phyloP scores from a whole-genome alignment of 768 basidiomycete genomes.

The Gelatoporia subvermispora region DNA sequence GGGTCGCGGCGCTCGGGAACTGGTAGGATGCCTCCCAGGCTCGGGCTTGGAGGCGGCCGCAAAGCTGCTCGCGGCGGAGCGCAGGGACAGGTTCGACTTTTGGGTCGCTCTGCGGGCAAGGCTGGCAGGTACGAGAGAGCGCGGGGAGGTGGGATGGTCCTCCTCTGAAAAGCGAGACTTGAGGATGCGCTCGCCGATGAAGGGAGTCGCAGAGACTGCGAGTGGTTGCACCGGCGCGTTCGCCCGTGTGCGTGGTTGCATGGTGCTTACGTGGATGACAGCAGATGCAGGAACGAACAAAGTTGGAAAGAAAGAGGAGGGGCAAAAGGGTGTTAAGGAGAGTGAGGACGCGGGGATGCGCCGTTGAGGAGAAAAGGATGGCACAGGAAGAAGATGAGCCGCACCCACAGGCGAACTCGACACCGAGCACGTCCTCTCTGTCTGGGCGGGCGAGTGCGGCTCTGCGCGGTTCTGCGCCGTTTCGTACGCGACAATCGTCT shows the following conservation, averaged over 20 bases:
- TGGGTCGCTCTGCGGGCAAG: conserved; percentile 19
- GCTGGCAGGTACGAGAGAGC: conserved; percentile 13
- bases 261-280: conserved; percentile 2
- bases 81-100: conserved; percentile 25
- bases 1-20: conserved; percentile 11
- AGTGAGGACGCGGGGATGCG: not conserved
- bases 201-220: conserved; percentile 33
- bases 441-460: not conserved
- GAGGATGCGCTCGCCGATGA: conserved; percentile 38
- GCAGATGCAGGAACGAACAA: not conserved
- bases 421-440: no score
- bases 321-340: conserved; percentile 2
- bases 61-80: conserved; percentile 20
- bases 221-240: conserved; percentile 19
- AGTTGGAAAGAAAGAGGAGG: conserved; percentile 1
- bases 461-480: not conserved
- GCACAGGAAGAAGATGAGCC: not conserved
- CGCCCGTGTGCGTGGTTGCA: conserved; percentile 12
- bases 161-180: conserved; percentile 49
- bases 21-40: not conserved
- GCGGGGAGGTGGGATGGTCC: conserved; percentile 29
- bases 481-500: not conserved
- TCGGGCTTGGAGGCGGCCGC: not conserved
- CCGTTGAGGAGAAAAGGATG: conserved; percentile 7
- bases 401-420: not conserved